phyloP scores from a whole-genome alignment of 2,329 filamentous ascomycete genomes.

The Botrytis sinoallii region DNA sequence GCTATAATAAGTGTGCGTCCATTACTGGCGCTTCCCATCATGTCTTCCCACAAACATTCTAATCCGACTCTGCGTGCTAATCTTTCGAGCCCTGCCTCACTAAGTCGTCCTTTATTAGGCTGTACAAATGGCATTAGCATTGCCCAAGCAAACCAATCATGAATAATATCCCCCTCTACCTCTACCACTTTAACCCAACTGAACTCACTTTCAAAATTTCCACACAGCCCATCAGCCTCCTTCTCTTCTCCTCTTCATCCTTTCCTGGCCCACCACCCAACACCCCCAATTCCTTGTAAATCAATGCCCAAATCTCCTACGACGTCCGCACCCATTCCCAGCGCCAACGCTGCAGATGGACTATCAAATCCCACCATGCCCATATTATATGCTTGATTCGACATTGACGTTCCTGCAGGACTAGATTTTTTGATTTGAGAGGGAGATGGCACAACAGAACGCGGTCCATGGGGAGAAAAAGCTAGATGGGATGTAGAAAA shows the following conservation, averaged over 20 bases:
- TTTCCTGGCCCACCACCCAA: constrained; percentile 28
- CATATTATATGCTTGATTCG: constrained; percentile 45
- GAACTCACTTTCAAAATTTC: constrained; percentile 35
- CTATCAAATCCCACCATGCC: constrained; percentile 54
- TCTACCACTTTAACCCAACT: background rate
- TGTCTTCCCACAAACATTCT: constrained; percentile 58
- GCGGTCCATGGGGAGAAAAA: constrained; percentile 51
- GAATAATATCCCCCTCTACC: background rate
- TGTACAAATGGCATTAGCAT: constrained; percentile 28
- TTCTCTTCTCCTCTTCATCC: constrained; percentile 51
- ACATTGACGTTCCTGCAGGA: constrained; percentile 43
- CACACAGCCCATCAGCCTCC: constrained; percentile 40
- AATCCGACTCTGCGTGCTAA: constrained; percentile 66
- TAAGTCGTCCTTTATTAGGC: constrained; percentile 59
- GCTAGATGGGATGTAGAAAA: constrained; percentile 56
- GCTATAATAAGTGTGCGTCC: constrained; percentile 59
- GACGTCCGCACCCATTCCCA: constrained; percentile 48
- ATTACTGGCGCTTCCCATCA: constrained; percentile 46
- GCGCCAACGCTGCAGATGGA: constrained; percentile 59
- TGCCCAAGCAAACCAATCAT: constrained; percentile 27
- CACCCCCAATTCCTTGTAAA: constrained; percentile 23
- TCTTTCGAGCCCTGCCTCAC: constrained; percentile 71
- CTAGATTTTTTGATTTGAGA: constrained; percentile 56
- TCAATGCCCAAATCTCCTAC: constrained; percentile 48
- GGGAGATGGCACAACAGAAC: constrained; percentile 55